Evolutionary conservation across 2,329 filamentous ascomycete genomes (phyloP).

Genomic region (Lasiodiplodia theobromae): DNA sequence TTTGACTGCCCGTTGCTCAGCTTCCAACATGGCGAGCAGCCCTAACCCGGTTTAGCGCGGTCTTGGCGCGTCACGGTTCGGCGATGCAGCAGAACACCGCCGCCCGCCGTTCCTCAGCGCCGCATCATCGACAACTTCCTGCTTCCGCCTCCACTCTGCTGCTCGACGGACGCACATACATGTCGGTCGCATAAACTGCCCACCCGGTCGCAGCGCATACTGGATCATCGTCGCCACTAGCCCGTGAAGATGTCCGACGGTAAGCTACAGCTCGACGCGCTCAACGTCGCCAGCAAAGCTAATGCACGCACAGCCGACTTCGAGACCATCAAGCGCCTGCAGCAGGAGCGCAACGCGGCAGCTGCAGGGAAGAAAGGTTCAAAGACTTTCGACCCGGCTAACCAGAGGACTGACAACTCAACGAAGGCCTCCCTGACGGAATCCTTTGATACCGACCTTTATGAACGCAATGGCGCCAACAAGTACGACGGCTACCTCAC

Average conservation of each 20-base stretch:
- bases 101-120: conserved; percentile 16
- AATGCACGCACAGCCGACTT: conserved; percentile 69
- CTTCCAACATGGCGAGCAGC: not conserved
- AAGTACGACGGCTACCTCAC: conserved; percentile 90
- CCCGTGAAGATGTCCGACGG: conserved; percentile 44
- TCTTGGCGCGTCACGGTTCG: conserved; percentile 25
- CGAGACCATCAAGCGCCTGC: conserved; percentile 83
- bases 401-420: conserved; percentile 81
- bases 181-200: conserved; percentile 25
- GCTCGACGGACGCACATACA: conserved; percentile 19
- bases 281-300: conserved; percentile 18
- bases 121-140: conserved; percentile 13
- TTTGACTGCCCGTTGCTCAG: not conserved
- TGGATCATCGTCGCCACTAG: conserved; percentile 22
- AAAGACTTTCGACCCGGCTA: conserved; percentile 77
- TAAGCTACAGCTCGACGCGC: conserved; percentile 32
- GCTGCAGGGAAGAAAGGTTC: conserved; percentile 81
- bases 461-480: conserved; percentile 78
- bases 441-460: conserved; percentile 85
- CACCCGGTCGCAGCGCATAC: conserved; percentile 16
- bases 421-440: conserved; percentile 93
- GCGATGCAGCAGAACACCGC: conserved; percentile 23
- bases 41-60: conserved; percentile 22
- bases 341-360: conserved; percentile 89
- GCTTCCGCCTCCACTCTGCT: not conserved